Base-by-base conservation (phyloP, 371 early-diverging fungal genomes). In the Mucor sp. region DNA sequence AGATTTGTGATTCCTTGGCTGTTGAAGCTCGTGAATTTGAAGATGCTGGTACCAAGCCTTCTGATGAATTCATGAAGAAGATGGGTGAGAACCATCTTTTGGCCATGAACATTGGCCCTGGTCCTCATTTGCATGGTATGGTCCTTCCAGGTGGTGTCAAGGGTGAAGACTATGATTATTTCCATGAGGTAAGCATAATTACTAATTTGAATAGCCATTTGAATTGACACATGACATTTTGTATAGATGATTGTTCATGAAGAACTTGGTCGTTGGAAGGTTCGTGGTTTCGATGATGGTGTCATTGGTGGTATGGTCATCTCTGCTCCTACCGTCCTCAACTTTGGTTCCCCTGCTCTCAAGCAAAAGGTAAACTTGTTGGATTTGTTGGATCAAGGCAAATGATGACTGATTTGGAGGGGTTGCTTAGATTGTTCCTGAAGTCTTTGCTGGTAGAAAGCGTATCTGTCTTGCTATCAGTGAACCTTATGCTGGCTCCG, bases 401-500 rank as follows among this genome's bases (percentile, higher is more conserved):
- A 41, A 48, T 33, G 21, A 32, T 55, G n/a, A 1, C 1, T 2
- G 1, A 48, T 53, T n/a, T n/a, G n/a, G n/a, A n/a, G n/a, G n/a
- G n/a, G 9, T 9, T 9, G 6, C n/a, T n/a, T 84, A 89, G 77
- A 83, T 94, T 60, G 86, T 89, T 8, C 87, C 88, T 48, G 90
- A 86, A 12, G 86, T 90, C 47, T 75, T 94, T 61, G 67, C 77
- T 7, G 95, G 95, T 25, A 79, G 81, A 63, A 93, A 93, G 80
- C 84, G 84, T 71, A 94, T 94, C 67, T 93, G 93, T 74, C 75
- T 94, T 72, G 87, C 87, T 37, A 87, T 89, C 62, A 88, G 88
- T 30, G 90, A 90, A 65, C 89, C 90, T 43, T 80, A 79, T 47
- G 86, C 86, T 55, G 90, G 90, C 27, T 88, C 88, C 5, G 95